These are phyloP conservation scores for Lodderomyces theae DNA, from an alignment of 1,139 yeast genomes.

Conservation along the genomic window DNA sequence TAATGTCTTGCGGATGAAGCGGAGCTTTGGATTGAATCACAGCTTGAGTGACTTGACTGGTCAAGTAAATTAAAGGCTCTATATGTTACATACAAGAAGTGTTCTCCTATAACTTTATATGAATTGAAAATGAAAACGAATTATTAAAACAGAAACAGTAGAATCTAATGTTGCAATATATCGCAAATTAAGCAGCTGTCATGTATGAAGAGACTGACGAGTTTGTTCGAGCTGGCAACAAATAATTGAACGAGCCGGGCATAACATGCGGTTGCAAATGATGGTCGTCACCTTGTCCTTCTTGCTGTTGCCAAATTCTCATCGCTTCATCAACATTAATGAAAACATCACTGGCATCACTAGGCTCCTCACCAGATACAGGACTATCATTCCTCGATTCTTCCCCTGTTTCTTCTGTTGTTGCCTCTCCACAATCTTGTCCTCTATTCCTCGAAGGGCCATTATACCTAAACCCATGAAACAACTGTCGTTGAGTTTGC, in stretches of 20 bases:
- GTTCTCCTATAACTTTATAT: background rate
- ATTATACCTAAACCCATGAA: slow-evolving; percentile 13
- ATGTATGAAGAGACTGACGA: slow-evolving; percentile 12
- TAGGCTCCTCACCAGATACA: background rate
- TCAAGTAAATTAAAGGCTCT: background rate
- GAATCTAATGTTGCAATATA: too few relatives aligned
- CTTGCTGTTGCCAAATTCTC: slow-evolving; percentile 4
- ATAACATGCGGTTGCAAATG: slow-evolving; percentile 1
- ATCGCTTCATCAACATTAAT: slow-evolving; percentile 14
- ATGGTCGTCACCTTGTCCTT: slow-evolving; percentile 2
- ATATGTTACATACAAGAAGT: too few relatives aligned
- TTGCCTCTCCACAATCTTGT: slow-evolving; percentile 1
- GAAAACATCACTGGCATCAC: slow-evolving; percentile 9
- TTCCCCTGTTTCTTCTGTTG: background rate
- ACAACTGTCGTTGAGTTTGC: slow-evolving; percentile 10
- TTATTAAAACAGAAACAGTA: too few relatives aligned
- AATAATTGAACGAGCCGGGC: slow-evolving; percentile 8
- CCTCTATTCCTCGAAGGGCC: slow-evolving; percentile 6
- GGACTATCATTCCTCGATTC: background rate
- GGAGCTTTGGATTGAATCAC: slow-evolving; percentile 11
- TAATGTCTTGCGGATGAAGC: slow-evolving; percentile 6
- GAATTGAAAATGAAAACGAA: background rate
- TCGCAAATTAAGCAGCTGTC: slow-evolving; percentile 12
- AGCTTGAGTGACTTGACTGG: slow-evolving; percentile 7
- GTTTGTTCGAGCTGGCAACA: slow-evolving; percentile 6